A percentile compares a stretch with the other conserved stretches of the same genome.
These are phyloP conservation scores for Crithidia brevicula DNA, from an alignment of 208 protist species.

Conservation along the genomic window DNA sequence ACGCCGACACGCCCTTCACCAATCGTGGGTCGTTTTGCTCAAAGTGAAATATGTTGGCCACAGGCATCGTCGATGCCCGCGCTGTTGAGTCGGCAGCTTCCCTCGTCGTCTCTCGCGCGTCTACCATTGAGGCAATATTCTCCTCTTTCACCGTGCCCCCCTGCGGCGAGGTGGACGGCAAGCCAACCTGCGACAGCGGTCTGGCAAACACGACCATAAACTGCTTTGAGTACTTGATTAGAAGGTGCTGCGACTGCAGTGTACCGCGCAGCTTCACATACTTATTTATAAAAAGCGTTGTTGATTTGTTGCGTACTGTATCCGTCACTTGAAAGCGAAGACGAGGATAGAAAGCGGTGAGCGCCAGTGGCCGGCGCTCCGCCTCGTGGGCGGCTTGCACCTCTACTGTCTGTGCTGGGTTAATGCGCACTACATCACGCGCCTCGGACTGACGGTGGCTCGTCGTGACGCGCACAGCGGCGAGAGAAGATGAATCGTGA, in stretches of 20 bases:
- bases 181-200: neutral
- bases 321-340: slow-evolving; percentile 34
- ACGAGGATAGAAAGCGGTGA: slow-evolving; percentile 45
- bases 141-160: no score
- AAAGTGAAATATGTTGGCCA: slow-evolving; percentile 4
- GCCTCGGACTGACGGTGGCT: slow-evolving; percentile 11
- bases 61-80: neutral
- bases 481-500: neutral
- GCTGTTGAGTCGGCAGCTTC: neutral
- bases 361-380: slow-evolving; percentile 51
- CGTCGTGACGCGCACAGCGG: neutral
- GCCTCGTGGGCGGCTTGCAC: slow-evolving; percentile 66
- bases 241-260: slow-evolving; percentile 37
- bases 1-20: slow-evolving; percentile 60
- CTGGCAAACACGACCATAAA: slow-evolving; percentile 57
- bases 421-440: slow-evolving; percentile 29
- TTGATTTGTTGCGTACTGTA: slow-evolving; percentile 11
- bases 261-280: slow-evolving; percentile 49
- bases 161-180: neutral
- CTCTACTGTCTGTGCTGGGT: slow-evolving; percentile 46
- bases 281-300: slow-evolving; percentile 32
- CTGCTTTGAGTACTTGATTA: slow-evolving; percentile 30
- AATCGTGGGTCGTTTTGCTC: slow-evolving; percentile 20
- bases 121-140: no score
- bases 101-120: neutral